Evolutionary conservation across 1,284 basidiomycete species (phyloP), one percentile per base, ranked within the genome.

Genomic region (Boletus smithii): DNA sequence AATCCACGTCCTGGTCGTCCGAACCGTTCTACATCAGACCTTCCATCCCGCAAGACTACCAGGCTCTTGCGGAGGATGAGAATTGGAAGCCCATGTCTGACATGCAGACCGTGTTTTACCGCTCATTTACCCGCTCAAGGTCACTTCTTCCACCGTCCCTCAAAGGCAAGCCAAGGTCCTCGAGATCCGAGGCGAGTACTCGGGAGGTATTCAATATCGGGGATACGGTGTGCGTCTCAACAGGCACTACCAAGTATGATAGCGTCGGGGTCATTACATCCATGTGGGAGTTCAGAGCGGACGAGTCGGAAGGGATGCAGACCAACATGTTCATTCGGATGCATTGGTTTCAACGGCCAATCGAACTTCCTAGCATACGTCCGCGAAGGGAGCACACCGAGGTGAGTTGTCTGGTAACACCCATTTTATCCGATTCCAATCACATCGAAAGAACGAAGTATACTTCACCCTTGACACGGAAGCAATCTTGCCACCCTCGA

Each of bases 321-420:
- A 33, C 43, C 26, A 72, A 66, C 43, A 77, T 80, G 68, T 70
- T 75, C 43, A 65, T 85, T 26, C 73, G 77, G 31, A 65, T 88
- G 26, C 85, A 87, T 54, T 88, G 85, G 85, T 88, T 88, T 57
- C 64, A 83, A 48, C 70, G 79, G 16, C 84, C 83, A 0, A 65
- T 66, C 0, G 80, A 88, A 58, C 69, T 88, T 43, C 74, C 83
- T 4, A 63, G 67, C 23, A 66, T 80, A 45, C 73, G 85, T 24
- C 78, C 76, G 1, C 76, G 75, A 53, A 73, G 81, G 37, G 73
- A 77, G 9, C 74, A 81, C 59, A 59, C 69, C 29, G 72, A 81
- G 66, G 85, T 85, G 44, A 34, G 73, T 66, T 31, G 4, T 38
- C 16, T 10, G 33, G 18, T 24, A 29, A 8, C n/a, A 30, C 39